Evolutionary conservation across 2,329 filamentous ascomycete species (phyloP), one percentile per base, ranked within the genome.

Genomic region (Trichoderma sp.): DNA sequence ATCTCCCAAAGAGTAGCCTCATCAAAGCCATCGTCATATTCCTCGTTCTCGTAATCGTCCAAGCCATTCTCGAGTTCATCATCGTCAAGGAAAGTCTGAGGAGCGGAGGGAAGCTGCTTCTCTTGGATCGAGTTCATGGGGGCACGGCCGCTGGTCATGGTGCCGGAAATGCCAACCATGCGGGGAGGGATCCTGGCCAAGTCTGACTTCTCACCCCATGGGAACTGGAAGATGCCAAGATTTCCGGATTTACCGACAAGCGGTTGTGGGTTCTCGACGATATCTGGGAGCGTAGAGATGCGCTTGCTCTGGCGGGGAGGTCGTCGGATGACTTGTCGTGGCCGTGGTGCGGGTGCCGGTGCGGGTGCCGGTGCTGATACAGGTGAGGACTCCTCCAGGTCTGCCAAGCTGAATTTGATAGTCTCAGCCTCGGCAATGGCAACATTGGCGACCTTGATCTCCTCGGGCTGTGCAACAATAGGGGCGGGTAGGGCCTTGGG

Each of bases 1-100:
- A 90, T 90, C 74, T 90, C 87, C 85, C 86, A 89, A 30, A 90
- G 78, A 0, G 86, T 89, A 11, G 80, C 84, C 77, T 90, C 87
- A 70, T 89, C 87, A 71, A 89, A 89, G 26, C 82, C 83, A 61
- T 86, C 85, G 46, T 83, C 85, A 56, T 80, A 82, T 52, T 76
- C 76, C 49, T 79, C 76, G 21, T 77, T 75, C 34, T 81, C 76
- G 1, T 78, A 75, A 21, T 76, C 78, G 30, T 76, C 75, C 26
- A 64, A 26, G 26, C 37, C 59, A 24, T 54, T 69, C 16, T 69
- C 67, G 3, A 58, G 5, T 21, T 56, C n/a, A 6, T 69, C 61
- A 7, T 77, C 76, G 1, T 77, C 78, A 49, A 74, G 71, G 28
- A 60, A 67, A 34, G 32, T 84, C 68, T 89, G 86, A 74, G 89